These are phyloP conservation scores for Coccomyxa sp. DNA, from an alignment of 139 green algal genomes.

Conservation along the genomic window DNA sequence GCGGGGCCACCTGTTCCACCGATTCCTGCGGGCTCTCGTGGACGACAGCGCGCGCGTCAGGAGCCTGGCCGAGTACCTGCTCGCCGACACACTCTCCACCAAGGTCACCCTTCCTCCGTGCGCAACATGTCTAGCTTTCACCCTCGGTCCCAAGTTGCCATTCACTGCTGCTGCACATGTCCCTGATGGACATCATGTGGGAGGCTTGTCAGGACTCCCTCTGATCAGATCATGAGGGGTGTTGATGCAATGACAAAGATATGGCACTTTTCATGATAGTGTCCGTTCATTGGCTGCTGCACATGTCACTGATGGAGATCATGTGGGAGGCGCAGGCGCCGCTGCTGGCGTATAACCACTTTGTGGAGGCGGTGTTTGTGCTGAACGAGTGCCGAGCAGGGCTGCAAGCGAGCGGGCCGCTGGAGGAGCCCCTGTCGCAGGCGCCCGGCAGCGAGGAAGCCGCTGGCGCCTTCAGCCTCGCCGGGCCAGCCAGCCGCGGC, in stretches of 20 bases:
- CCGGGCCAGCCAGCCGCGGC: conserved; percentile 23
- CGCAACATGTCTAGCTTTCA: neutral
- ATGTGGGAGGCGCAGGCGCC: conserved; percentile 43
- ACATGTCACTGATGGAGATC: no score
- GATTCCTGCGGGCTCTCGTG: conserved; percentile 76
- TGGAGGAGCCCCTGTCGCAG: neutral
- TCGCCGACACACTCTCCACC: conserved; percentile 36
- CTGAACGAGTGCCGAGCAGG: conserved; percentile 71
- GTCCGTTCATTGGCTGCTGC: no score
- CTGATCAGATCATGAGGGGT: no score
- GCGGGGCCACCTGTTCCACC: conserved; percentile 76
- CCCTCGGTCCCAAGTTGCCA: neutral
- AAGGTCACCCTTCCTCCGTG: conserved; percentile 18
- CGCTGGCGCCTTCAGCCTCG: conserved; percentile 17
- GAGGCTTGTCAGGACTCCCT: neutral
- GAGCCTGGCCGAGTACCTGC: conserved; percentile 43
- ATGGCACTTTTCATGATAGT: no score
- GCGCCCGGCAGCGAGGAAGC: neutral
- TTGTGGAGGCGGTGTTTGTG: conserved; percentile 83
- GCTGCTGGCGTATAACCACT: conserved; percentile 88
- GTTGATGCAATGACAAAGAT: no score
- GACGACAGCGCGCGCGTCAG: conserved; percentile 48
- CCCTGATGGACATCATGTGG: neutral
- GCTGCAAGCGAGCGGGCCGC: conserved; percentile 22
- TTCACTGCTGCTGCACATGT: neutral